These are phyloP conservation scores for Cercospora sojina DNA, from an alignment of 2,329 filamentous ascomycete species.

Conservation along the genomic window DNA sequence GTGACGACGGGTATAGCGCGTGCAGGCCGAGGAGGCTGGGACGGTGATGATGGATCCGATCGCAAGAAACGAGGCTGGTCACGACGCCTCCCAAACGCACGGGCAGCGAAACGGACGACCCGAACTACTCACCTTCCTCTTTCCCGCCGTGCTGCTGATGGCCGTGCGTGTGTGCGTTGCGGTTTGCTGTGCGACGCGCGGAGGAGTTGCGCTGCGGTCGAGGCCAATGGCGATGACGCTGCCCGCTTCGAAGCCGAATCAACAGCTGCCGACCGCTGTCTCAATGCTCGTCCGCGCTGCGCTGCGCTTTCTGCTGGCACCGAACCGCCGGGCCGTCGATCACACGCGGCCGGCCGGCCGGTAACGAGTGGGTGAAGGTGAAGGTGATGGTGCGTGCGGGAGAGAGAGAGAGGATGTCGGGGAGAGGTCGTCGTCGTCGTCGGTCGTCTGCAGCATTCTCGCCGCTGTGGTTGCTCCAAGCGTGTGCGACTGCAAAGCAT, in stretches of 20 bases:
- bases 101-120: slow-evolving; percentile 6
- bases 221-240: neutral
- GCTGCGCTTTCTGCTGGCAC: neutral
- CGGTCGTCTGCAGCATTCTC: neutral
- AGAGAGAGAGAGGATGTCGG: neutral
- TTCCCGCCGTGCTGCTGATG: neutral
- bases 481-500: neutral
- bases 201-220: neutral
- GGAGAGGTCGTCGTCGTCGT: neutral
- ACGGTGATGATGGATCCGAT: neutral
- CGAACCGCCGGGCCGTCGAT: slow-evolving; percentile 6
- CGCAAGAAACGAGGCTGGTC: slow-evolving; percentile 9
- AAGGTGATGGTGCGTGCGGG: neutral
- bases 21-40: slow-evolving; percentile 2
- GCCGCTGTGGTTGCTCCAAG: neutral
- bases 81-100: slow-evolving; percentile 5
- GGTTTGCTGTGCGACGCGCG: neutral
- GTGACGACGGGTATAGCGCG: slow-evolving; percentile 7
- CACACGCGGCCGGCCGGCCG: neutral
- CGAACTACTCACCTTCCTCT: slow-evolving; percentile 5
- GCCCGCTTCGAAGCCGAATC: neutral
- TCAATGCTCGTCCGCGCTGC: neutral
- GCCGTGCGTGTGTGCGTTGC: neutral
- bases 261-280: neutral
- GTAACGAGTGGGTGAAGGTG: neutral